Conservation (phyloP, 495 filamentous ascomycete species). For the Neurospora africana region DNA sequence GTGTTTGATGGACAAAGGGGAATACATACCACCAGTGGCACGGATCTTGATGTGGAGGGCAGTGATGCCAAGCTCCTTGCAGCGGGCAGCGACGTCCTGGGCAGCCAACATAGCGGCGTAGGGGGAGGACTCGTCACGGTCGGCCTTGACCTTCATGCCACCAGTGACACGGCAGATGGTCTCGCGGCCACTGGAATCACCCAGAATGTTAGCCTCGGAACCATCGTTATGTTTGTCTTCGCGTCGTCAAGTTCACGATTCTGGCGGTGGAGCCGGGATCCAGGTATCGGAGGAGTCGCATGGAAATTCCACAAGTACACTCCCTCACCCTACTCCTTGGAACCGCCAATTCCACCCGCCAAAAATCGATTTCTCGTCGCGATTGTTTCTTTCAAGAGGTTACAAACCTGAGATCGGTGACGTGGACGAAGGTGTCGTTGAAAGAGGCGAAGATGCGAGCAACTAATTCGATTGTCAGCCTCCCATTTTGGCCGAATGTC, state of each 20-base stretch:
- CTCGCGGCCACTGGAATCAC: constrained; percentile 90
- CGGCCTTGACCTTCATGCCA: constrained; percentile 99
- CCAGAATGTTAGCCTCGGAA: constrained; percentile 51
- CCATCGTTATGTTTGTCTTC: constrained; percentile 10
- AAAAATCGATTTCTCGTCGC: not conserved
- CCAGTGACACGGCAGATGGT: constrained; percentile 98
- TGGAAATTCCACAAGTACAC: not conserved
- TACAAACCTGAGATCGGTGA: constrained; percentile 95
- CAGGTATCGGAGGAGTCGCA: constrained; percentile 5
- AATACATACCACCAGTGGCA: constrained; percentile 78
- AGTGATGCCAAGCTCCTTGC: constrained; percentile 99
- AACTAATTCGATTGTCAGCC: constrained; percentile 36
- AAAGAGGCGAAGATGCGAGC: constrained; percentile 98
- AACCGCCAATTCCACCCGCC: constrained; percentile 1
- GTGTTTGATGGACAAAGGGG: not conserved
- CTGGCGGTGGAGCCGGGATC: constrained; percentile 10
- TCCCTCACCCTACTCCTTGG: constrained; percentile 1
- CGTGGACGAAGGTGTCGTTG: constrained; percentile 98
- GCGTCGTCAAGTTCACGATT: constrained; percentile 13
- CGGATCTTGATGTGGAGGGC: constrained; percentile 99
- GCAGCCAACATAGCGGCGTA: constrained; percentile 99
- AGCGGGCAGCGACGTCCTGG: constrained; percentile 86
- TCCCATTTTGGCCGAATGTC: not conserved
- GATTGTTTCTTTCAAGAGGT: constrained; percentile 16
- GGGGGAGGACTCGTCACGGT: constrained; percentile 98